A percentile compares a stretch with the other conserved stretches of the same genome.
Conservation (phyloP, 2,329 filamentous ascomycete genomes). For the Hysterium pulicare region DNA sequence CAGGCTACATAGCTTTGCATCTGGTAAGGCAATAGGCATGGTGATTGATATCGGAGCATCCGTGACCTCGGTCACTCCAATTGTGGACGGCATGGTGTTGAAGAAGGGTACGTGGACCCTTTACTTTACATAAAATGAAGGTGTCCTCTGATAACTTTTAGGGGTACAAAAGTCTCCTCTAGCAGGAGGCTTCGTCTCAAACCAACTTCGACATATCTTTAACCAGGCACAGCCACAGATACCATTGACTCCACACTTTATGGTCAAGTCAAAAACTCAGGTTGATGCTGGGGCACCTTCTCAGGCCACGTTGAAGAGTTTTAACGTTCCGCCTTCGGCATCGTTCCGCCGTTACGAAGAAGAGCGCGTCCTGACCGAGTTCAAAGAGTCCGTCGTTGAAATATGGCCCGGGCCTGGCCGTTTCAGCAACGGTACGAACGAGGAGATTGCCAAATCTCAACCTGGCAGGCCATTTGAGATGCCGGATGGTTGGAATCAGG, state of each 20-base stretch:
- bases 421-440: constrained; percentile 58
- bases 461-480: constrained; percentile 92
- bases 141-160: constrained; percentile 8
- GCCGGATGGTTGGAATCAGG: constrained; percentile 93
- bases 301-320: constrained; percentile 71
- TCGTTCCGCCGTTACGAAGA: constrained; percentile 84
- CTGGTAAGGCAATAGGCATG: constrained; percentile 87
- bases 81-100: constrained; percentile 91
- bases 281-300: constrained; percentile 83
- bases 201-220: constrained; percentile 81
- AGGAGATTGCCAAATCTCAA: constrained; percentile 69
- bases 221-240: constrained; percentile 64
- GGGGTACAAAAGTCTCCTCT: constrained; percentile 81
- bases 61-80: constrained; percentile 82
- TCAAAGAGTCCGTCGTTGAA: constrained; percentile 96
- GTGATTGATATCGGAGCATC: constrained; percentile 90
- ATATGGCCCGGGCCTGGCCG: constrained; percentile 80
- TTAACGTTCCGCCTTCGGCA: constrained; percentile 57
- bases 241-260: constrained; percentile 77
- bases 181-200: constrained; percentile 85
- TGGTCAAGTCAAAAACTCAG: constrained; percentile 80
- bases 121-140: background rate
- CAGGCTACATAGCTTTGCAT: constrained; percentile 61
- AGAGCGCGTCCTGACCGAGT: constrained; percentile 88
- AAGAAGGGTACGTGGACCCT: constrained; percentile 57